These are phyloP conservation scores for Sanguinoderma infundibulare DNA, from an alignment of 1,284 basidiomycete species.

Conservation along the genomic window DNA sequence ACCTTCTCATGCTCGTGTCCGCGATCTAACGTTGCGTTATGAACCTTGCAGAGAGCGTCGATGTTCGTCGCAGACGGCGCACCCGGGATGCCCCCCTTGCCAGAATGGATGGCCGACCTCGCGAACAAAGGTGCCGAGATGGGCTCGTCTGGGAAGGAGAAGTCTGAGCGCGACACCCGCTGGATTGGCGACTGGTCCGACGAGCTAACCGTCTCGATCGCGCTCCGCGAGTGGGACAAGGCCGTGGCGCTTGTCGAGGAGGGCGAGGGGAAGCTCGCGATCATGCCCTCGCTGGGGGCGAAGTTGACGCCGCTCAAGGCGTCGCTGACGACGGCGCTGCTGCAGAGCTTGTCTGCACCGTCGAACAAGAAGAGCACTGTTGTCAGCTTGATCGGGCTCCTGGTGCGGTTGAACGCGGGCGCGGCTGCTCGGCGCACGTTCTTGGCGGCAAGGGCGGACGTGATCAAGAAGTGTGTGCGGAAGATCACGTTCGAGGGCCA, in stretches of 20 bases:
- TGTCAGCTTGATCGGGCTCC: constrained; percentile 72
- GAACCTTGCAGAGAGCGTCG: constrained; percentile 30
- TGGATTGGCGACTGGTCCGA: constrained; percentile 94
- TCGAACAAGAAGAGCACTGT: constrained; percentile 82
- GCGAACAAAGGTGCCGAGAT: constrained; percentile 56
- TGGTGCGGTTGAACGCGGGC: constrained; percentile 79
- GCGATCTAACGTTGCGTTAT: neutral
- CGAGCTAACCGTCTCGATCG: constrained; percentile 90
- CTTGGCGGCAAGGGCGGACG: constrained; percentile 76
- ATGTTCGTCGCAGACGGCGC: constrained; percentile 27
- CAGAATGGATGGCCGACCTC: constrained; percentile 75
- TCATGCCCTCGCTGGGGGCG: constrained; percentile 54
- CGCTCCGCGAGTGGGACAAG: constrained; percentile 87
- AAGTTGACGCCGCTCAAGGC: constrained; percentile 75
- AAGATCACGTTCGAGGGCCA: constrained; percentile 93
- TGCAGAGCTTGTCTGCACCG: constrained; percentile 75
- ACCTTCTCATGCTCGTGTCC: neutral
- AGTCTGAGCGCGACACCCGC: constrained; percentile 76
- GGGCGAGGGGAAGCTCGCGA: constrained; percentile 68
- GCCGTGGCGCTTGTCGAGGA: constrained; percentile 86
- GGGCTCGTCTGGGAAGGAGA: constrained; percentile 63
- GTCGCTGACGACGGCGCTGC: constrained; percentile 74
- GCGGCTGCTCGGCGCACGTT: constrained; percentile 86
- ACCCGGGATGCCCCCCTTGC: constrained; percentile 48
- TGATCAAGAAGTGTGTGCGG: constrained; percentile 79